Base-by-base conservation (phyloP, 495 filamentous ascomycete genomes). In the Letharia lupina region DNA sequence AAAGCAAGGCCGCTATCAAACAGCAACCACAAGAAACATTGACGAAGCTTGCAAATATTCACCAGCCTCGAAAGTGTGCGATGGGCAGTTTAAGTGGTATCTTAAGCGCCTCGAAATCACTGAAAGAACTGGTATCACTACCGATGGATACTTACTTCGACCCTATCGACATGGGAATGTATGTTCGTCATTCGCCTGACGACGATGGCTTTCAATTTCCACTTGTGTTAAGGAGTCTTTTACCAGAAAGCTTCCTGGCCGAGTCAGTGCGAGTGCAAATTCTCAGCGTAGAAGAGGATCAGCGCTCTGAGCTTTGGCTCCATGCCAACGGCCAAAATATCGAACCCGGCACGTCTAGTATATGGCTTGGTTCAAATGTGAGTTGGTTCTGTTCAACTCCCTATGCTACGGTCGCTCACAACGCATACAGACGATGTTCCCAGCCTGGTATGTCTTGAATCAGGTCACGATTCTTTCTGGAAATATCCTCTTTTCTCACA, bases 171-270 rank as follows among this genome's bases (percentile, higher is more conserved):
- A 80, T 96, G 6, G 86, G 91, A 56, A 87, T 85, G 1, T 83
- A 85, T 37, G 84, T 92, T 20, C 77, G 80, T 23, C 90, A 96
- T 70, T 83, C 85, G 56, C 80, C 86, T 7, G 83, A 86, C 33
- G 84, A 81, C 69, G 94, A 98, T 75, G 87, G 91, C 35, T 93
- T 96, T 68, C 83, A 88, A 44, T 73, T 96, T 44, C 79, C 81
- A 44, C 70, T 98, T 13, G 82, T 81, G 44, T 77, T 97, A 60
- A 79, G 83, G 44, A 93, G 90, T 74, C 74, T 96, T 2, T 76
- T 96, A 4, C 82, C 83, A 9, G 90, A 90, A 50, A 79, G 86
- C 8, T 81, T 97, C 61, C 78, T 84, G 48, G 78, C 93, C 15
- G 79, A 89, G 31, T 78, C 83, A 45, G 79, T 89, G 48, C 88